phyloP scores from a whole-genome alignment of 495 filamentous ascomycete genomes.

The Tuber indicum region DNA sequence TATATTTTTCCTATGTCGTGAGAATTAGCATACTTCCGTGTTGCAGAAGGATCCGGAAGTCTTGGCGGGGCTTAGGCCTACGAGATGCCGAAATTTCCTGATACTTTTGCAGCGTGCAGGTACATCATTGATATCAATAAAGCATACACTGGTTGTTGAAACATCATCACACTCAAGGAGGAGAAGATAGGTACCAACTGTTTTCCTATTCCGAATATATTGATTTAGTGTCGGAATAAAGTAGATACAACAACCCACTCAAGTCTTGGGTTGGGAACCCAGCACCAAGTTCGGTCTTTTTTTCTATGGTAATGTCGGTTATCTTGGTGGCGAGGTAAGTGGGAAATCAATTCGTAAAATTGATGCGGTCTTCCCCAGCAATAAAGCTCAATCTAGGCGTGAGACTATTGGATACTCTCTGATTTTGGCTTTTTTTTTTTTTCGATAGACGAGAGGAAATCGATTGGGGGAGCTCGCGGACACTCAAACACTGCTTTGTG shows the following conservation, averaged over 20 bases:
- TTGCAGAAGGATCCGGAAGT: not conserved
- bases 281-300: not conserved
- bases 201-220: not conserved
- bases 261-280: not conserved
- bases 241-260: not conserved
- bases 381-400: not conserved
- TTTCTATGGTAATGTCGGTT: not conserved
- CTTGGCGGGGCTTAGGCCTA: not conserved
- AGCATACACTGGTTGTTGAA: not conserved
- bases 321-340: not conserved
- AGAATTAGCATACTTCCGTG: not conserved
- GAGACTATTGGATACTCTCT: not conserved
- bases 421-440: not conserved
- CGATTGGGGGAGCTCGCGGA: not conserved
- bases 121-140: not conserved
- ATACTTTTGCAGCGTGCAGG: not conserved
- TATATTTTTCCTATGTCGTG: not conserved
- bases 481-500: not conserved
- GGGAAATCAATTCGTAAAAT: not conserved
- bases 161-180: not conserved
- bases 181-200: not conserved
- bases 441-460: not conserved
- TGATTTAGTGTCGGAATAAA: not conserved
- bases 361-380: not conserved
- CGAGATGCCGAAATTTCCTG: not conserved